Evolutionary conservation across 495 filamentous ascomycete species (phyloP).

Genomic region (Bathelium albidoporum): DNA sequence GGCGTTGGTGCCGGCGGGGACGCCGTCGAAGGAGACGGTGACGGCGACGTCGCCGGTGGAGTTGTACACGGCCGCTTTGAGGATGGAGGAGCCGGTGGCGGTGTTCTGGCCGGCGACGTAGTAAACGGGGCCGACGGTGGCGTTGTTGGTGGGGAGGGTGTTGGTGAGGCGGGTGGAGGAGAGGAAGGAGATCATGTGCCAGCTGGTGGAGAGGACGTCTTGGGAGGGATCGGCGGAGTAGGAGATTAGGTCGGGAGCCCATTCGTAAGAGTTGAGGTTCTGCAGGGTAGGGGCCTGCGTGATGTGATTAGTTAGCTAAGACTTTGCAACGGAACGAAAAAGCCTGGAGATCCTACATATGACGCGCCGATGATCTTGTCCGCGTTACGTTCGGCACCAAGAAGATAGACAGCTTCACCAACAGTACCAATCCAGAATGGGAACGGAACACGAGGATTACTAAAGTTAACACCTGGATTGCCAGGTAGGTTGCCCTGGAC

Average conservation of each 20-base stretch:
- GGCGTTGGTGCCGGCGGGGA: slow-evolving; percentile 36
- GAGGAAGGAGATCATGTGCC: slow-evolving; percentile 38
- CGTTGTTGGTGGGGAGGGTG: slow-evolving; percentile 40
- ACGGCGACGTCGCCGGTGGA: slow-evolving; percentile 41
- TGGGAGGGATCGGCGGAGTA: slow-evolving; percentile 24
- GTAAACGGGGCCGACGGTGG: slow-evolving; percentile 45
- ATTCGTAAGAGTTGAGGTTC: slow-evolving; percentile 29
- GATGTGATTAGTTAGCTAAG: not conserved
- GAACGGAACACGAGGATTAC: slow-evolving; percentile 20
- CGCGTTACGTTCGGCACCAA: slow-evolving; percentile 58
- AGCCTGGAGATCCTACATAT: slow-evolving; percentile 8
- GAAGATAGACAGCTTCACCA: slow-evolving; percentile 55
- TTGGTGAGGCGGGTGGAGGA: slow-evolving; percentile 44
- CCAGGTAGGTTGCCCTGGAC: not conserved
- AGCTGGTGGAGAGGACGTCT: slow-evolving; percentile 31
- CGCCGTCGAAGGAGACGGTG: slow-evolving; percentile 44
- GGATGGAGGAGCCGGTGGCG: slow-evolving; percentile 33
- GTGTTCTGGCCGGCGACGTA: slow-evolving; percentile 44
- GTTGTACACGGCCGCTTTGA: slow-evolving; percentile 62
- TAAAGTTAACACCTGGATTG: slow-evolving; percentile 3
- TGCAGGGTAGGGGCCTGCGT: slow-evolving; percentile 22
- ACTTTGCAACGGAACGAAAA: not conserved
- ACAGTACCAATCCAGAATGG: slow-evolving; percentile 49
- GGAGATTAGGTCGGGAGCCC: slow-evolving; percentile 28
- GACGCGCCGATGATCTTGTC: slow-evolving; percentile 36